Evolutionary conservation across 495 filamentous ascomycete species (phyloP).

Genomic region (Penicillium bovifimosum): DNA sequence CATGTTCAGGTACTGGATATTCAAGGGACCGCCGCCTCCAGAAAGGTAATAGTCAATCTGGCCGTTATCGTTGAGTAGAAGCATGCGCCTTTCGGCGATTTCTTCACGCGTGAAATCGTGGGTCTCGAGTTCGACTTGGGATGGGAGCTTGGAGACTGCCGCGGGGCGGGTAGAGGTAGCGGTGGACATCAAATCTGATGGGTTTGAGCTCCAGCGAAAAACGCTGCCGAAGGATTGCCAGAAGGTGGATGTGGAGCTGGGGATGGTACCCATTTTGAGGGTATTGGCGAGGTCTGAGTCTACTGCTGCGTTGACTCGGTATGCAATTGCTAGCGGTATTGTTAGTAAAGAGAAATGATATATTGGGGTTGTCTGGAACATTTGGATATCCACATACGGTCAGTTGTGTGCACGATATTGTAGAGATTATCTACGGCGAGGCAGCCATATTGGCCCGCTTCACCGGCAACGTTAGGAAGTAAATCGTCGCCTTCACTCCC

Average conservation of each 20-base stretch:
- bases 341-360: conserved; percentile 32
- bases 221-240: conserved; percentile 60
- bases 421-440: conserved; percentile 93
- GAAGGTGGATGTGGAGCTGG: conserved; percentile 62
- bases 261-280: conserved; percentile 72
- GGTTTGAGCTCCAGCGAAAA: conserved; percentile 46
- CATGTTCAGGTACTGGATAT: conserved; percentile 97
- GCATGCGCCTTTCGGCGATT: conserved; percentile 82
- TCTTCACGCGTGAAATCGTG: conserved; percentile 93
- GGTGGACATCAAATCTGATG: conserved; percentile 18
- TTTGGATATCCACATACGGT: conserved; percentile 35
- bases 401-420: conserved; percentile 73
- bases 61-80: conserved; percentile 87
- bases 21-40: conserved; percentile 73
- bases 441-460: conserved; percentile 77
- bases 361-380: background rate
- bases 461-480: conserved; percentile 62
- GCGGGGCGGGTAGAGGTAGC: conserved; percentile 34
- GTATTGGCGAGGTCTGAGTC: conserved; percentile 72
- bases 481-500: conserved; percentile 61
- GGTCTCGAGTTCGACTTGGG: conserved; percentile 88
- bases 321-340: conserved; percentile 64
- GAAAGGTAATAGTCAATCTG: conserved; percentile 87
- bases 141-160: conserved; percentile 62
- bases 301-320: conserved; percentile 83